Evolutionary conservation across 805 yeast genomes (phyloP).

Genomic region (Candida ulmi): DNA sequence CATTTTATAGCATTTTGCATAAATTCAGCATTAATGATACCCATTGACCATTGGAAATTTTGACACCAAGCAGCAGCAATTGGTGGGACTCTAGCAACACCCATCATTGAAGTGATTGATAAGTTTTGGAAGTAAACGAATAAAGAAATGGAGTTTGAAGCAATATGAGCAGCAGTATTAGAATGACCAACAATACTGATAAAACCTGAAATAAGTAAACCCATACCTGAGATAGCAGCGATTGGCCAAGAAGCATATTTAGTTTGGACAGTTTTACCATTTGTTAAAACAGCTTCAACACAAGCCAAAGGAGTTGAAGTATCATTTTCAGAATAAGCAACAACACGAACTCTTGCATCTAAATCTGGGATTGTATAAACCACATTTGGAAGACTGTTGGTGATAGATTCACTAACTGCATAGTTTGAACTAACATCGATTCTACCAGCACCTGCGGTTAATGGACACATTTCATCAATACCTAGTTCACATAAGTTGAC

Average conservation of each 20-base stretch:
- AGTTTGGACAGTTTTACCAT: slow-evolving; percentile 92
- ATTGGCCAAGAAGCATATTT: slow-evolving; percentile 93
- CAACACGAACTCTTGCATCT: slow-evolving; percentile 84
- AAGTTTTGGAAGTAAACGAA: slow-evolving; percentile 91
- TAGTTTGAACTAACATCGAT: slow-evolving; percentile 59
- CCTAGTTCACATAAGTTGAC: slow-evolving; percentile 62
- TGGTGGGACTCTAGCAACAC: slow-evolving; percentile 87
- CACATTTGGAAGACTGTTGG: slow-evolving; percentile 62
- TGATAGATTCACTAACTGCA: slow-evolving; percentile 33
- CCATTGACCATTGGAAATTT: slow-evolving; percentile 95
- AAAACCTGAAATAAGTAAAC: slow-evolving; percentile 81
- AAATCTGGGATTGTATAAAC: slow-evolving; percentile 91
- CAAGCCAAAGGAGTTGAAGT: slow-evolving; percentile 66
- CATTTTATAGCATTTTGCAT: slow-evolving; percentile 84
- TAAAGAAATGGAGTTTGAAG: slow-evolving; percentile 89
- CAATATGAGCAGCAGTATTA: slow-evolving; percentile 92
- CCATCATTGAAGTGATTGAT: slow-evolving; percentile 93
- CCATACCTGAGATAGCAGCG: slow-evolving; percentile 85
- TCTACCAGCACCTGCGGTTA: slow-evolving; percentile 82
- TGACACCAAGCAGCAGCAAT: slow-evolving; percentile 98
- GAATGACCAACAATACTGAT: slow-evolving; percentile 86
- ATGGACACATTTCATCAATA: slow-evolving; percentile 68
- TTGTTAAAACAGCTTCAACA: slow-evolving; percentile 79
- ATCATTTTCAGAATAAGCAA: slow-evolving; percentile 48
- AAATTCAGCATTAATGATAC: slow-evolving; percentile 69